Base-by-base conservation (phyloP, 2,329 filamentous ascomycete species). In the Bipolaris zeicola region DNA sequence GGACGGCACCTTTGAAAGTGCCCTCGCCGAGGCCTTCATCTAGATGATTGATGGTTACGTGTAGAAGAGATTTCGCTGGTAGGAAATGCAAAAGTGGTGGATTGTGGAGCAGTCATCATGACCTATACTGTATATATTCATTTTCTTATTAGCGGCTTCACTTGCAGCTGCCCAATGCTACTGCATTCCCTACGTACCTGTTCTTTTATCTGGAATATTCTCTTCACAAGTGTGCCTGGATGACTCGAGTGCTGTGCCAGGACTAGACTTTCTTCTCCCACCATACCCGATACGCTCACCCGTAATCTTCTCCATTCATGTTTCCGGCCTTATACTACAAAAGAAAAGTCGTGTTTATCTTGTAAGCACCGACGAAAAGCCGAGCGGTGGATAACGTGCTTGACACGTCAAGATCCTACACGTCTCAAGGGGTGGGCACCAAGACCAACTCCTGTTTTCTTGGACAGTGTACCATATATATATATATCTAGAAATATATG, bases 1-100 rank as follows among this genome's bases (percentile, higher is more conserved):
- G 59, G 77, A 83, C 62, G 64, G 59, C 1, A 79, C 78, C n/a
- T 82, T 81, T 58, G 62, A 71, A n/a, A 74, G 48, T 3, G 83
- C 83, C 61, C 62, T 85, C n/a, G 69, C 55, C 0, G 48, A 70
- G 36, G 69, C 69, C 7, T 68, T 62, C 48, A 57, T 62, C 14
- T 64, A 53, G 39, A 31, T 20, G 31, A 5, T 6, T n/a, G 14
- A 6, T 31, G 24, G 28, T 34, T 3, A 2, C 26, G 3, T 3
- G 26, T 28, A 28, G 2, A 28, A 10, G 26, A 8, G 8, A 26
- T 28, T 28, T 28, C 26, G 8, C 26, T 28, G 2, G 26, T 7
- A 10, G 26, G 26, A 28, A 28, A 28, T 28, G 26, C 26, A 28
- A 28, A 26, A 3, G 26, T 28, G 26, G 26, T 8, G 26, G 10